Conservation (phyloP, 176 grass and related monocot species). For the Oryza glumipatula region DNA sequence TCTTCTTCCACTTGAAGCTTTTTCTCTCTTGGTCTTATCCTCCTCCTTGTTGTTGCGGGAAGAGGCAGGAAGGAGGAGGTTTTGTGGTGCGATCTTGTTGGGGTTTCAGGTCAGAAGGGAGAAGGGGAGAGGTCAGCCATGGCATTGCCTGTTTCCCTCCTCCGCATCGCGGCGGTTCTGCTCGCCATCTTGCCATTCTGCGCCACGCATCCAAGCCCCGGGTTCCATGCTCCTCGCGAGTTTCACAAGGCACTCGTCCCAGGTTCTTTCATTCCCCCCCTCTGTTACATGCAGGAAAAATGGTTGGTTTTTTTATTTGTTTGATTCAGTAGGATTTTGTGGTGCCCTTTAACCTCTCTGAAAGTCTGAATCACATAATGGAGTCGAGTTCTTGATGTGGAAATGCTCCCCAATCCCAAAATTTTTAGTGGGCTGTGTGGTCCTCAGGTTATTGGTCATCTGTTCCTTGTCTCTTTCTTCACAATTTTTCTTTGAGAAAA, state of each 20-base stretch:
- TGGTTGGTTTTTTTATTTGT: neutral
- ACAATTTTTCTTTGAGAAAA: neutral
- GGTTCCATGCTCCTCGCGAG: constrained; percentile 25
- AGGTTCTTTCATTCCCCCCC: constrained; percentile 33
- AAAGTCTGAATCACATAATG: neutral
- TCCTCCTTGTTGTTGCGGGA: neutral
- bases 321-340: neutral
- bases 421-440: constrained; percentile 31
- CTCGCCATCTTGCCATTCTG: constrained; percentile 55
- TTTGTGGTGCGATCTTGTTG: constrained; percentile 28
- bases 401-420: constrained; percentile 9
- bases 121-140: constrained; percentile 18
- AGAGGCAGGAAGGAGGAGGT: neutral
- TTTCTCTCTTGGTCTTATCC: constrained; percentile 22
- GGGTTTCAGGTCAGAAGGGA: neutral
- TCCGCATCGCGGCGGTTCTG: constrained; percentile 45
- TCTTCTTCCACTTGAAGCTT: constrained; percentile 21
- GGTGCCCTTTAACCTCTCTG: neutral
- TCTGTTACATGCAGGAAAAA: neutral
- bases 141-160: constrained; percentile 51
- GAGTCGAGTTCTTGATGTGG: constrained; percentile 30
- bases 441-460: constrained; percentile 39
- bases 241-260: constrained; percentile 25
- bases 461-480: constrained; percentile 28
- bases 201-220: constrained; percentile 6